Evolutionary conservation across 768 basidiomycete genomes (phyloP), one percentile per base, ranked within the genome.

Genomic region (Saitozyma sp.): DNA sequence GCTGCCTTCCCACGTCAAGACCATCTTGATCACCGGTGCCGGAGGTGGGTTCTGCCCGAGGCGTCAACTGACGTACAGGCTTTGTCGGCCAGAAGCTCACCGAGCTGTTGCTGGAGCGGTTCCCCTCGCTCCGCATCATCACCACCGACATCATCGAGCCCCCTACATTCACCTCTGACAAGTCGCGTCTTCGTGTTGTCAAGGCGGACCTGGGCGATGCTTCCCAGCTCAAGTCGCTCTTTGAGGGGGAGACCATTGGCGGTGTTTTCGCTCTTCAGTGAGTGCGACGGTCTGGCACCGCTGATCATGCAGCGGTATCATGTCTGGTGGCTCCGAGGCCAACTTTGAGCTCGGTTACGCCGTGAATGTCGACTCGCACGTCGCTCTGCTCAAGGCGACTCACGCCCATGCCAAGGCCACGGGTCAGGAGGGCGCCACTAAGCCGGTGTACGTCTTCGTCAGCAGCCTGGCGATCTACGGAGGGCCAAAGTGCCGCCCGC

Each of bases 301-400:
- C 60, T 65, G 61, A 65, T 40, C 8, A 6, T 11, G 29, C 55
- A 79, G 78, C 58, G 86, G 86, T 2, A 85, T 86, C 68, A 86
- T 87, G 86, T 86, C 85, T 29, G 83, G 85, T 14, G 85, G 85
- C 42, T 82, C 85, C 14, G 86, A 87, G 71, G 84, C 85, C 61
- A 82, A 85, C 64, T 86, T 87, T 71, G 84, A 85, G 48, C 70
- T 86, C 0, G 85, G 85, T n/a, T 74, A 70, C 57, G 57, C 67
- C 13, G 77, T 80, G 64, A 80, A 80, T 64, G 69, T 80, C 52
- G 74, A 78, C 52, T 77, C 76, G 3, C 75, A 80, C 61, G 41
- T 78, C 58, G 61, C 68, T 11, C 64, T 80, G 0, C 60, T 80
- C 29, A 62, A 71, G 37, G 65, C 61, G 19, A 54, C 70, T 9